Conservation (phyloP, 805 yeast species). For the Debaryomyces prosopidis region DNA sequence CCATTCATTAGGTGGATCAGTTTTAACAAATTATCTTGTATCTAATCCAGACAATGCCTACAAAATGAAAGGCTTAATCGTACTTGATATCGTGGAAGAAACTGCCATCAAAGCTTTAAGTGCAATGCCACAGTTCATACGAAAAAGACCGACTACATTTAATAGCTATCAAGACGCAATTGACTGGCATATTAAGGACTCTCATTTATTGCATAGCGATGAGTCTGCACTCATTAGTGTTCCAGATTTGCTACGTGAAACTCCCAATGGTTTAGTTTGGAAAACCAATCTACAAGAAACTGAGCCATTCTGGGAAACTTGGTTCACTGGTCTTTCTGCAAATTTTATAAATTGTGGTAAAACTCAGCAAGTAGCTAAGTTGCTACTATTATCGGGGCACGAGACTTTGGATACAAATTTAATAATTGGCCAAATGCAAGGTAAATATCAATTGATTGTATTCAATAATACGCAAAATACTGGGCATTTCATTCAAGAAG, state of each 20-base stretch:
- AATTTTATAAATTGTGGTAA: constrained; percentile 39
- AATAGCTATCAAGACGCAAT: constrained; percentile 57
- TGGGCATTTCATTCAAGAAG: constrained; percentile 97
- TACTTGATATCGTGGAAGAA: constrained; percentile 93
- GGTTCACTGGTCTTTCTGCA: constrained; percentile 75
- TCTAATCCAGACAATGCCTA: constrained; percentile 15
- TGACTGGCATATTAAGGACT: constrained; percentile 71
- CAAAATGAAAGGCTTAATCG: constrained; percentile 63
- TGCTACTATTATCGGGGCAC: constrained; percentile 83
- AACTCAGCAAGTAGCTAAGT: constrained; percentile 49
- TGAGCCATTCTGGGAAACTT: constrained; percentile 69
- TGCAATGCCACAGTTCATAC: constrained; percentile 67
- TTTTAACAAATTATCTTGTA: constrained; percentile 56
- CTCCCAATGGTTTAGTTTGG: constrained; percentile 48
- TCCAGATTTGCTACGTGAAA: constrained; percentile 56
- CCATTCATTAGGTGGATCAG: constrained; percentile 92
- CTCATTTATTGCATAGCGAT: constrained; percentile 52
- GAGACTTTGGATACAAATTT: constrained; percentile 83
- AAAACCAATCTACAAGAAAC: constrained; percentile 62
- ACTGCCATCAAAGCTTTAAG: constrained; percentile 73
- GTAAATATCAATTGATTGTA: constrained; percentile 86
- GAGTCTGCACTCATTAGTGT: constrained; percentile 75
- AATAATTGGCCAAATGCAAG: constrained; percentile 98
- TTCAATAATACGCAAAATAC: constrained; percentile 53
- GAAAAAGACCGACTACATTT: constrained; percentile 65